A percentile compares a stretch with the other conserved stretches of the same genome.
Evolutionary conservation across 208 protist species (phyloP).

Genomic region (Trypanosoma theileri): DNA sequence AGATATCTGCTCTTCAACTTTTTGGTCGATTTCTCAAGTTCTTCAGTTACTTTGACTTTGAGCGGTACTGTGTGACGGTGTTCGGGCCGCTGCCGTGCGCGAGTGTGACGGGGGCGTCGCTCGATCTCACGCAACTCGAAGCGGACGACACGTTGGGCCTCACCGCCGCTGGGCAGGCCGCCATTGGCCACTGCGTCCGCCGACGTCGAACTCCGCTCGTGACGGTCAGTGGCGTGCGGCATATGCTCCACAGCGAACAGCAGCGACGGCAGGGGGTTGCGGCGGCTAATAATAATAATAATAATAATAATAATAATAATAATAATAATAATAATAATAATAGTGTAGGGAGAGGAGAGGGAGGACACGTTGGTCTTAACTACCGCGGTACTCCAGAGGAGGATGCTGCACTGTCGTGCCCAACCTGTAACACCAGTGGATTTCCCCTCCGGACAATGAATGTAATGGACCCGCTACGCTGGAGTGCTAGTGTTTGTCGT

Average conservation of each 20-base stretch:
- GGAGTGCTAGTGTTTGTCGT: constrained; percentile 87
- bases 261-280: too few relatives aligned
- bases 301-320: constrained; percentile 5
- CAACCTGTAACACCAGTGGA: constrained; percentile 58
- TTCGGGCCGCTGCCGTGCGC: constrained; percentile 75
- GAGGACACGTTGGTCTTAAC: constrained; percentile 29
- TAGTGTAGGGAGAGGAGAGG: too few relatives aligned
- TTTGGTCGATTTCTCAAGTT: constrained; percentile 81
- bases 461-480: constrained; percentile 90
- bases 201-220: constrained; percentile 60
- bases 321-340: not conserved
- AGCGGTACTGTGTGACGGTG: constrained; percentile 72
- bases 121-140: constrained; percentile 66
- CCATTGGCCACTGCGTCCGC: constrained; percentile 60
- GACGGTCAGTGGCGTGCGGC: constrained; percentile 72
- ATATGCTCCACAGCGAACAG: constrained; percentile 36
- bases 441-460: constrained; percentile 89
- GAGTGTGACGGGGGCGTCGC: constrained; percentile 43
- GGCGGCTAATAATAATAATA: too few relatives aligned
- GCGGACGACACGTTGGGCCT: constrained; percentile 38
- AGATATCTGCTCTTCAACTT: constrained; percentile 56
- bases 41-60: constrained; percentile 81
- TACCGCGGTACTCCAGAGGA: constrained; percentile 32
- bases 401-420: constrained; percentile 50
- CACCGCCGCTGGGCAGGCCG: constrained; percentile 60